These are phyloP conservation scores for Besnoitia besnoiti DNA, from an alignment of 169 alveolate genomes.

Conservation along the genomic window DNA sequence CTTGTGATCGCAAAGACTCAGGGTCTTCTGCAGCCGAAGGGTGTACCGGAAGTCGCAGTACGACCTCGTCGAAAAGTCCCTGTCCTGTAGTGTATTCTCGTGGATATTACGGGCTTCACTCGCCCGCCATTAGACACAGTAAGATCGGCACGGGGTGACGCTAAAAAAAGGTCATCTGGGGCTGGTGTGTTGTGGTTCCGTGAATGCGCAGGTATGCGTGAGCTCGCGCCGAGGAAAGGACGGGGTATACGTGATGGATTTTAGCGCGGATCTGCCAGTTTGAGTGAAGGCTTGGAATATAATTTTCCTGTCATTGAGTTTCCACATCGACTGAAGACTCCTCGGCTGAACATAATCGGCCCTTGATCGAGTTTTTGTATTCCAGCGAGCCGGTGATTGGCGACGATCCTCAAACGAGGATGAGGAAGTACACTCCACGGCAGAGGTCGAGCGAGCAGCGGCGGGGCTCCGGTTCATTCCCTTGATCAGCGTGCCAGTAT, in stretches of 20 bases:
- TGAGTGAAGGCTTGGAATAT: not conserved
- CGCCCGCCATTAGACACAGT: not conserved
- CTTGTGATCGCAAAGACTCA: no score
- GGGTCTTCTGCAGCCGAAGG: not conserved
- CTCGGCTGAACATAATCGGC: no score
- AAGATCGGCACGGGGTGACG: no score
- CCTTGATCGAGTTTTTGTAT: no score
- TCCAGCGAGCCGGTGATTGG: no score
- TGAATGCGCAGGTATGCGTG: constrained; percentile 49
- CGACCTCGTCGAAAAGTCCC: not conserved
- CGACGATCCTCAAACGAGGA: no score
- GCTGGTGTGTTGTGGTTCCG: not conserved
- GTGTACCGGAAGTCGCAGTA: not conserved
- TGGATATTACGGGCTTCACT: not conserved
- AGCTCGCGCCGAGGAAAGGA: constrained; percentile 63
- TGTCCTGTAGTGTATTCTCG: not conserved
- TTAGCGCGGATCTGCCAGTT: constrained; percentile 37
- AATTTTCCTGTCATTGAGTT: not conserved
- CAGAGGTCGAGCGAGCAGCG: no score
- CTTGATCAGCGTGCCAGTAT: no score
- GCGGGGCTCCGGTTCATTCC: no score
- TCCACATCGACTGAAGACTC: no score
- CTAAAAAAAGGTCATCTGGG: no score
- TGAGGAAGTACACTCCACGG: no score
- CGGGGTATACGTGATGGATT: constrained; percentile 56